A percentile compares a stretch with the other conserved stretches of the same genome.
Conservation (phyloP, 2,329 filamentous ascomycete genomes). For the Arthrobotrys pseudoclavata region DNA sequence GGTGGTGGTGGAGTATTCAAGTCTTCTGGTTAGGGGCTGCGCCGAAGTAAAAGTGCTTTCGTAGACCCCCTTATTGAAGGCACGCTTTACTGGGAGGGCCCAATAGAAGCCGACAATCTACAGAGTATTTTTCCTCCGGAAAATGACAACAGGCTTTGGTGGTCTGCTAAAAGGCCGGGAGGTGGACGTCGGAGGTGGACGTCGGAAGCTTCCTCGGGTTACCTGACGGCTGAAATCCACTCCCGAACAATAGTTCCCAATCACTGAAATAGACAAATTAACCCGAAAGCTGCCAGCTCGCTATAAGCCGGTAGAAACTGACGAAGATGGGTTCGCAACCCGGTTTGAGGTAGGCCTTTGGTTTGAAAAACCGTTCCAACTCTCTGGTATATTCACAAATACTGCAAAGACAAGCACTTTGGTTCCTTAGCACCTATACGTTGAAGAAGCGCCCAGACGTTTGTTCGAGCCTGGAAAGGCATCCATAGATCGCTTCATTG, state of each 20-base stretch:
- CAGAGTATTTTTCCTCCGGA: conserved; percentile 19
- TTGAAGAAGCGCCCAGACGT: not conserved
- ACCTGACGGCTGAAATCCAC: not conserved
- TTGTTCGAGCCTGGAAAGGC: not conserved
- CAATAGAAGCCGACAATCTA: not conserved
- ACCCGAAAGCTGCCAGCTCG: conserved; percentile 28
- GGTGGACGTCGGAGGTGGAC: conserved; percentile 6
- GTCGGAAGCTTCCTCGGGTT: conserved; percentile 4
- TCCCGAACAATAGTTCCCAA: not conserved
- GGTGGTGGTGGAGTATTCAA: conserved; percentile 25
- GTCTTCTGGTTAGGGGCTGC: conserved; percentile 10
- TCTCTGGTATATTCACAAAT: conserved; percentile 28
- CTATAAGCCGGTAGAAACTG: conserved; percentile 34
- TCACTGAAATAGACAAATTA: conserved; percentile 17
- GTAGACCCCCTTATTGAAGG: conserved; percentile 36
- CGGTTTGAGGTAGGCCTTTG: conserved; percentile 24
- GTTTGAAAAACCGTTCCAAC: conserved; percentile 21
- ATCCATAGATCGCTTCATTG: conserved; percentile 10
- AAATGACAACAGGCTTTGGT: conserved; percentile 28
- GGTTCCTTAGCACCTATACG: conserved; percentile 32
- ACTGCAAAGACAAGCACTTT: conserved; percentile 29
- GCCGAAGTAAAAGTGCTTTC: conserved; percentile 15
- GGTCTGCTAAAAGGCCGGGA: not conserved
- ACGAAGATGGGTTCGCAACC: not conserved
- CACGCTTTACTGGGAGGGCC: conserved; percentile 11